Evolutionary conservation across 352 stramenopile species (phyloP).

Genomic region (Lagenidium sp.): DNA sequence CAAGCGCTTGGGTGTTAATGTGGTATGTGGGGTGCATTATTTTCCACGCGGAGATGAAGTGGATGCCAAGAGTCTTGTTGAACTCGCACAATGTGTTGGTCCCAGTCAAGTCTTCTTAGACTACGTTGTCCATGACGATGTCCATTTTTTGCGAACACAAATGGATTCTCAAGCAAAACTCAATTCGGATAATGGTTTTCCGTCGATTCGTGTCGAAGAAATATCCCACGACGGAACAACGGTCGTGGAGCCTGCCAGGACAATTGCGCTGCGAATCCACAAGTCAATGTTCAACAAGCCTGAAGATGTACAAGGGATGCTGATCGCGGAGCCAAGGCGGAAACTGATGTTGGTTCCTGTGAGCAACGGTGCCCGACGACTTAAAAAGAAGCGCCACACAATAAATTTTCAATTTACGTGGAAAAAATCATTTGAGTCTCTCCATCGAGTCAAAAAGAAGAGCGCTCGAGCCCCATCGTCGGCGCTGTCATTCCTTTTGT

Average conservation of each 20-base stretch:
- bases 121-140: constrained; percentile 37
- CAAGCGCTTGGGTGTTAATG: constrained; percentile 56
- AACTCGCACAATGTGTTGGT: constrained; percentile 44
- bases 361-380: constrained; percentile 46
- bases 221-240: background rate
- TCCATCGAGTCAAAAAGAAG: constrained; percentile 66
- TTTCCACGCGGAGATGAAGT: constrained; percentile 81
- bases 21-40: constrained; percentile 77
- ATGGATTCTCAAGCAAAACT: too few relatives aligned
- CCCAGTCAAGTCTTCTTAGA: constrained; percentile 67
- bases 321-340: constrained; percentile 75
- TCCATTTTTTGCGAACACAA: too few relatives aligned
- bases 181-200: too few relatives aligned
- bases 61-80: constrained; percentile 77
- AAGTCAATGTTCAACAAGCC: constrained; percentile 83
- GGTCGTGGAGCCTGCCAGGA: constrained; percentile 12
- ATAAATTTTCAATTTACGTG: constrained; percentile 72
- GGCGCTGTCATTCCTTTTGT: constrained; percentile 73
- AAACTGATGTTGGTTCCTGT: constrained; percentile 69
- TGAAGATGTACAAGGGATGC: constrained; percentile 56
- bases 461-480: constrained; percentile 43
- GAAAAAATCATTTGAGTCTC: constrained; percentile 68
- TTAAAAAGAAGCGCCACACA: constrained; percentile 85
- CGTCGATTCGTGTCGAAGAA: too few relatives aligned
- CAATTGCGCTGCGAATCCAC: constrained; percentile 75